Conservation (phyloP, 2,329 filamentous ascomycete species). For the Aspergillus aculeatinus region DNA sequence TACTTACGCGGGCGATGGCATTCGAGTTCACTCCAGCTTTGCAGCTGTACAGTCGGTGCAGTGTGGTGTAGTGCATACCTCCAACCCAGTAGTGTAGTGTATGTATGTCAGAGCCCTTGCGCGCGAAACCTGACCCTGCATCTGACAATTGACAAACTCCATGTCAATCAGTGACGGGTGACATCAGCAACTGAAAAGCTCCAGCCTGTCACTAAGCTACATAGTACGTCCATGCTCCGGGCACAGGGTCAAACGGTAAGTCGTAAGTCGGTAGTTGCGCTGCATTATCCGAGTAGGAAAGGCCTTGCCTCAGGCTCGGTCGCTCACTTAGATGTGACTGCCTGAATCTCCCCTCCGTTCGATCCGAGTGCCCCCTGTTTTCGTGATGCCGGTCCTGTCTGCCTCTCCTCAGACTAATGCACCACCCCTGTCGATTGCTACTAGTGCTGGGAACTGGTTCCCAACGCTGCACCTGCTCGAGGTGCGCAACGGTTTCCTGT, state of each 20-base stretch:
- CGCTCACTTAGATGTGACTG: background rate
- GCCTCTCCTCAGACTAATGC: background rate
- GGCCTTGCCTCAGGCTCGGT: no score
- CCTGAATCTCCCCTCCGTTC: background rate
- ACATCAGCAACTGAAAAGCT: background rate
- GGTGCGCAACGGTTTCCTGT: conserved; percentile 1
- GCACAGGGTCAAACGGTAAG: background rate
- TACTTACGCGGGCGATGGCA: no score
- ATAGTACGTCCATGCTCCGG: background rate
- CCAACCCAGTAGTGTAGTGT: background rate
- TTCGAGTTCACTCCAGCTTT: background rate
- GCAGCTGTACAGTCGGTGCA: background rate
- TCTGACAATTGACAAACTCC: background rate
- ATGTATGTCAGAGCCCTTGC: background rate
- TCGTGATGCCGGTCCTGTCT: background rate
- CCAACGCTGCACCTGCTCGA: background rate
- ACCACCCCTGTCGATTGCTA: background rate
- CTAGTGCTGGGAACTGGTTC: background rate
- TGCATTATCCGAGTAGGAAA: no score
- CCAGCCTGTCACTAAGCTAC: background rate
- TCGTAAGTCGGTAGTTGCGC: background rate
- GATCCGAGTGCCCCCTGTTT: background rate
- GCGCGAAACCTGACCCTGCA: background rate
- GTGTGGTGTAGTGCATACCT: background rate
- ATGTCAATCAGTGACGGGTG: background rate